phyloP scores from a whole-genome alignment of 2,329 filamentous ascomycete species.

The Ascochyta rabiei region DNA sequence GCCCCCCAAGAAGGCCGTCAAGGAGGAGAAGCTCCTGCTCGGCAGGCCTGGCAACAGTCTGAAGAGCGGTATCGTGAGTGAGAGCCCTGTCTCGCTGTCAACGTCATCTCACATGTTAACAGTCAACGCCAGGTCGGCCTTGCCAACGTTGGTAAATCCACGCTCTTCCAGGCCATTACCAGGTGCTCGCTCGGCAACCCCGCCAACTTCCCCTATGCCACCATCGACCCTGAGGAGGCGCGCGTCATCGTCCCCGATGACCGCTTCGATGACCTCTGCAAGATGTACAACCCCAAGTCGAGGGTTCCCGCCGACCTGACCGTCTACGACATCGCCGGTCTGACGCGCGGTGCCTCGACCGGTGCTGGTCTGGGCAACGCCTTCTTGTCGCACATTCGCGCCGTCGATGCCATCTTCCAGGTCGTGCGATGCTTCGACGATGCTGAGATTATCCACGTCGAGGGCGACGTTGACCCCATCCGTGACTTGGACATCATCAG shows the following conservation, averaged over 20 bases:
- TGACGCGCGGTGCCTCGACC: conserved; percentile 93
- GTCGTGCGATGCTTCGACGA: conserved; percentile 98
- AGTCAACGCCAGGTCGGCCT: conserved; percentile 78
- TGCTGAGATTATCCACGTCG: conserved; percentile 98
- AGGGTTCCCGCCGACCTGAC: conserved; percentile 96
- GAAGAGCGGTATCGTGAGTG: conserved; percentile 97
- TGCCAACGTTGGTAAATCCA: conserved; percentile 99
- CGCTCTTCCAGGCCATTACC: conserved; percentile 98
- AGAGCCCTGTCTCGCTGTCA: conserved; percentile 51
- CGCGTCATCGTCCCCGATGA: conserved; percentile 96
- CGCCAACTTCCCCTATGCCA: conserved; percentile 99
- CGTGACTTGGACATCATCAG: conserved; percentile 96
- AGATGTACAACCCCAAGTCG: conserved; percentile 98
- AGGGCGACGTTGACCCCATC: conserved; percentile 95
- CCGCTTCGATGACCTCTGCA: conserved; percentile 91
- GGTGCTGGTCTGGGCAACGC: conserved; percentile 97
- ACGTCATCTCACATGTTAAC: conserved; percentile 50
- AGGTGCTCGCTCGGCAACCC: conserved; percentile 97
- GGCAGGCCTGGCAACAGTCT: conserved; percentile 96
- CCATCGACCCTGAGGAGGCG: conserved; percentile 97
- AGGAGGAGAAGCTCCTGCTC: conserved; percentile 95
- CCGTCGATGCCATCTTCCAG: conserved; percentile 97
- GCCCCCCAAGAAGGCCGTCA: conserved; percentile 91
- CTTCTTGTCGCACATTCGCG: conserved; percentile 98
- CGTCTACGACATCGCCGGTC: conserved; percentile 96